Evolutionary conservation across 495 filamentous ascomycete species (phyloP).

Genomic region (Durotheca rogersii): DNA sequence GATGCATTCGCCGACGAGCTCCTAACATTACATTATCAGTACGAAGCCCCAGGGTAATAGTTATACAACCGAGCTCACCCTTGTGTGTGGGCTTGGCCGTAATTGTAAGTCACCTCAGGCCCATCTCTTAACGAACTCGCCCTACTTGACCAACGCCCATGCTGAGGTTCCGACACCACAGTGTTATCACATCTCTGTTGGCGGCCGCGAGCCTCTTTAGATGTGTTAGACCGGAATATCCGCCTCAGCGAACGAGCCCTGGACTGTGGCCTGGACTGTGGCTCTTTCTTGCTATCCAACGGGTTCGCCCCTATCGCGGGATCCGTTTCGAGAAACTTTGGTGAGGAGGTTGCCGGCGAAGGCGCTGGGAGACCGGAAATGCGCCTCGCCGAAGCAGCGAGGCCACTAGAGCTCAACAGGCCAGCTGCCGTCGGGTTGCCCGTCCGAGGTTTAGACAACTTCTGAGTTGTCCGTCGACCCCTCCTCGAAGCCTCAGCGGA

Average conservation of each 20-base stretch:
- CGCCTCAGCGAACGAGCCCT: conserved; percentile 17
- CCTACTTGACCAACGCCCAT: conserved; percentile 18
- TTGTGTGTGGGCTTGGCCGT: conserved; percentile 11
- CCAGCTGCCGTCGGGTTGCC: conserved; percentile 46
- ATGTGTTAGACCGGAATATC: conserved; percentile 26
- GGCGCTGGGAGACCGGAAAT: conserved; percentile 31
- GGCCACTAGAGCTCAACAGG: conserved; percentile 42
- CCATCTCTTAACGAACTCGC: conserved; percentile 14
- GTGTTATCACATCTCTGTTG: conserved; percentile 18
- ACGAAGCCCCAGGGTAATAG: not conserved
- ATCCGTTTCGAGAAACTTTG: conserved; percentile 9
- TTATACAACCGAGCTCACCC: conserved; percentile 12
- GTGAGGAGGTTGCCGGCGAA: conserved; percentile 26
- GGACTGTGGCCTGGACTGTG: not conserved
- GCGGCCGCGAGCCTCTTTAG: conserved; percentile 9
- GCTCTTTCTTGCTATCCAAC: conserved; percentile 5
- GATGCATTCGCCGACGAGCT: conserved; percentile 34
- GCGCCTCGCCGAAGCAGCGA: conserved; percentile 37
- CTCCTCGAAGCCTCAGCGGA: conserved; percentile 45
- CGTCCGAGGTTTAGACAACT: conserved; percentile 51
- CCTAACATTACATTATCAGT: conserved; percentile 15
- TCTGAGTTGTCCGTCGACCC: conserved; percentile 40
- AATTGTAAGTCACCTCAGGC: conserved; percentile 20
- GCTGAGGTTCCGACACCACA: conserved; percentile 8
- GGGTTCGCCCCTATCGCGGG: not conserved